Conservation (phyloP, 306 rosid species). For the Fragaria vesca region DNA sequence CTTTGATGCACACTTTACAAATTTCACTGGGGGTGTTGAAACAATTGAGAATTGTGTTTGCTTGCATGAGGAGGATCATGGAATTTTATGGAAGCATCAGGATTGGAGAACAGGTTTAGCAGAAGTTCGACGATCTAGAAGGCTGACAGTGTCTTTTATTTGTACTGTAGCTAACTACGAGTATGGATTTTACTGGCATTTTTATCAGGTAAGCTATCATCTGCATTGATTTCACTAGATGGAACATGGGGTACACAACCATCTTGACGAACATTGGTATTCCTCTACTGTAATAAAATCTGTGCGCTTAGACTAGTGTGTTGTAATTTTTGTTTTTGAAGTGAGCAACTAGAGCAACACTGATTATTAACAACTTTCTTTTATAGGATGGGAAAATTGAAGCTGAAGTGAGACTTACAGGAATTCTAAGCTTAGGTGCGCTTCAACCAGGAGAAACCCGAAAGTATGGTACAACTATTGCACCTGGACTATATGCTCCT, state of each 20-base stretch:
- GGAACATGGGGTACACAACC: conserved; percentile 4
- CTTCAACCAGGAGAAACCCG: conserved; percentile 75
- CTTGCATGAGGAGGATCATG: conserved; percentile 83
- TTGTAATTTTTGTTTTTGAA: conserved; percentile 2
- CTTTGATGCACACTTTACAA: conserved; percentile 73
- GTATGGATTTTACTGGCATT: conserved; percentile 80
- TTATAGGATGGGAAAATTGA: conserved; percentile 80
- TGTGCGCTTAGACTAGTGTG: conserved; percentile 1
- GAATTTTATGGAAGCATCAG: conserved; percentile 84
- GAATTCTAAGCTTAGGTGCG: conserved; percentile 82
- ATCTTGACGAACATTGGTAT: conserved; percentile 6
- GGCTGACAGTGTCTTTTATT: conserved; percentile 70
- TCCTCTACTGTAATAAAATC: background rate
- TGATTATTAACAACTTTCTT: conserved; percentile 10
- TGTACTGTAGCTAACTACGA: conserved; percentile 87
- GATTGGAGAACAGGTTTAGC: conserved; percentile 87
- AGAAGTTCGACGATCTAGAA: conserved; percentile 77
- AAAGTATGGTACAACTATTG: conserved; percentile 82
- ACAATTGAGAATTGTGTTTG: conserved; percentile 82
- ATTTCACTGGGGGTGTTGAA: conserved; percentile 76
- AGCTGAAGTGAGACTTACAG: conserved; percentile 82
- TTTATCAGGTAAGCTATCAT: conserved; percentile 68
- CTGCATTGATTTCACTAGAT: background rate
- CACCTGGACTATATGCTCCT: conserved; percentile 81
- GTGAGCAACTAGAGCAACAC: conserved; percentile 11